Base-by-base conservation (phyloP, 768 basidiomycete species). In the Phanerochaete sordida region DNA sequence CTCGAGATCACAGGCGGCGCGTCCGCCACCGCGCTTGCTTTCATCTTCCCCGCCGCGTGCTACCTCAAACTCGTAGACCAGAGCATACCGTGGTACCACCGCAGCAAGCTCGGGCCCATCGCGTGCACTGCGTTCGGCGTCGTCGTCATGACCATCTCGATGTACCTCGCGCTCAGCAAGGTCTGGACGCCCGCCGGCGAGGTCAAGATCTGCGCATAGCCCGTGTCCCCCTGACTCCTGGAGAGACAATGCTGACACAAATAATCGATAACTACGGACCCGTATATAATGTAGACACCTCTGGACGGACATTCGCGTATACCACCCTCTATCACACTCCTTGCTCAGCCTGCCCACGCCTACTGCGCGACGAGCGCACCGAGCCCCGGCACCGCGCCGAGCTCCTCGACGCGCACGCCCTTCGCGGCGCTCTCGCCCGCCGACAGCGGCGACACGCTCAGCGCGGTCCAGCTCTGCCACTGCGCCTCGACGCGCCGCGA, bases 1-100 rank as follows among this genome's bases (percentile, higher is more conserved):
- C 87, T 99, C 39, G 97, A 99, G 76, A 90, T 99, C 46, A 95
- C 95, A 0, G 97, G 97, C n/a, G 96, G 96, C n/a, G 82, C 92
- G 12, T 92, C 92, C 15, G 92, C 92, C 5, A 93, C 94, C 0
- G 86, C 93, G 0, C 82, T 98, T 11, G 96, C 96, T 3, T 98
- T 88, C 76, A 94, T 98, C 64, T 94, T 94, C 70, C 90, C 93
- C 11, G 88, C 93, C 0, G 86, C 84, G 2, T 96, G 93, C 72
- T 94, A 91, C 76, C 75, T 92, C 67, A 89, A 89, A 71, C 84
- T 96, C 49, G 70, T 80, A 13, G 82, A 86, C 62, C 72, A 78
- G 48, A 72, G 72, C 9, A 64, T 74, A 19, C 85, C 86, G 19
- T 89, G 91, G 86, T 76, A 86, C 65, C 82, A 88, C 52, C 82